These are phyloP conservation scores for Saccharum hybrid DNA, from an alignment of 202 grass and related monocot genomes.

Conservation along the genomic window DNA sequence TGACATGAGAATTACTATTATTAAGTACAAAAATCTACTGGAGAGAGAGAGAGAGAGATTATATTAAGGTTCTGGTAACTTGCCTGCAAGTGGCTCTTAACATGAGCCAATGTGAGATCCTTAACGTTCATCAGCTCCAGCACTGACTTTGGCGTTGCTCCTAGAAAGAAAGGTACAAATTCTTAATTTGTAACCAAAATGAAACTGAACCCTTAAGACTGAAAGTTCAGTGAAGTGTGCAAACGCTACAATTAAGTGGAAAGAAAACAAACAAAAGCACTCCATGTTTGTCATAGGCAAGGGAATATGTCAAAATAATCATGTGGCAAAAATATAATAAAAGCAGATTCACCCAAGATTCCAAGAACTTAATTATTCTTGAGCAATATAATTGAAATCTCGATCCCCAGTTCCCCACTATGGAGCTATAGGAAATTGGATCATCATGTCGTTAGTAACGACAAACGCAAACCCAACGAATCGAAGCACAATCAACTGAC, in stretches of 20 bases:
- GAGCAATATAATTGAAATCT: background rate
- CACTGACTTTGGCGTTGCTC: slow-evolving; percentile 91
- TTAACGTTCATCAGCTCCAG: slow-evolving; percentile 98
- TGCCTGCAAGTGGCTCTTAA: slow-evolving; percentile 97
- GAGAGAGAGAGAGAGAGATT: slow-evolving; percentile 32
- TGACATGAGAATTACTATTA: background rate
- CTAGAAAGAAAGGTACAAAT: slow-evolving; percentile 41
- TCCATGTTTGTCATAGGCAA: background rate
- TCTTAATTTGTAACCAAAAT: background rate
- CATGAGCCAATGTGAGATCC: slow-evolving; percentile 95
- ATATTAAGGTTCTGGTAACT: slow-evolving; percentile 21
- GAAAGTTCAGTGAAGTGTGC: background rate
- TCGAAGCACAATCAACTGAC: background rate
- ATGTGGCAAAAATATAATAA: background rate
- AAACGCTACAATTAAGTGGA: slow-evolving; percentile 15
- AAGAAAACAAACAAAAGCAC: background rate
- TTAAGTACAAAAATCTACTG: background rate
- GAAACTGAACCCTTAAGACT: too few relatives aligned
- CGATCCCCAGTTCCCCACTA: background rate
- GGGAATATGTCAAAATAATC: background rate
- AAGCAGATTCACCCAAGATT: background rate
- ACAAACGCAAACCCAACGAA: background rate
- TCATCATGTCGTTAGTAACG: slow-evolving; percentile 15
- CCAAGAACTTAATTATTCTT: background rate
- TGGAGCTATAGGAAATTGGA: background rate